Base-by-base conservation (phyloP, 2,329 filamentous ascomycete species). In the Fusarium bactridioides region DNA sequence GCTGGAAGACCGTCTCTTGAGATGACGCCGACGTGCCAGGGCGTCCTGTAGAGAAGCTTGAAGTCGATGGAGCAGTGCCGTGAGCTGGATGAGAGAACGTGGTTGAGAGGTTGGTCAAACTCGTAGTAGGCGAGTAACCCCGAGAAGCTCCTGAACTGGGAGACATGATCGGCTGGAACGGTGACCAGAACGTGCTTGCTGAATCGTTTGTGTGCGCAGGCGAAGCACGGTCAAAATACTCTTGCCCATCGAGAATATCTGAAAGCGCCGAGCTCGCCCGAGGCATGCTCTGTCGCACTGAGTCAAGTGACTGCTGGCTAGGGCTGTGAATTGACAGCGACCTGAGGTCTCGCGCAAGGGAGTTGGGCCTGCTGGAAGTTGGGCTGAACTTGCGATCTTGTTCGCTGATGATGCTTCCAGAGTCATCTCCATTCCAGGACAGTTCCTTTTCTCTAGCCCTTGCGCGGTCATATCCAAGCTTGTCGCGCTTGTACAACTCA, bases 181-280 rank as follows among this genome's bases (percentile, higher is more conserved):
- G 93, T 6, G 95, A 97, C 94, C 94, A 98, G 79, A 95, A 97
- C 0, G 94, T 96, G 21, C 90, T 90, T 29, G 88, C 88, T 0
- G 93, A 92, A 76, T 96, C 94, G 65, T 92, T 91, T 0, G 92
- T 91, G 47, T 93, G 84, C 1, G 92, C 86, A 0, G 92, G 91
- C 23, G 91, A 93, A 5, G 88, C 86, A 76, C 88, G 82, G 67
- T 93, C 87, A 81, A 97, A 89, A 81, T 93, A 89, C 79, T 94
- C 90, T 72, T 90, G 89, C 13, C 89, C 89, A 76, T 94, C 92
- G 31, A 92, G 85, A 11, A 91, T 86, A 72, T 94, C 93, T 4
- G 89, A 87, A 44, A 89, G 84, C 4, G 86, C 85, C 3, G 88
- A 87, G 76, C 86, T 86, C 48, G 89, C 82, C 79, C 89, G 81